phyloP scores from a whole-genome alignment of 2,329 filamentous ascomycete species.

The Emergomyces pasteurianus region DNA sequence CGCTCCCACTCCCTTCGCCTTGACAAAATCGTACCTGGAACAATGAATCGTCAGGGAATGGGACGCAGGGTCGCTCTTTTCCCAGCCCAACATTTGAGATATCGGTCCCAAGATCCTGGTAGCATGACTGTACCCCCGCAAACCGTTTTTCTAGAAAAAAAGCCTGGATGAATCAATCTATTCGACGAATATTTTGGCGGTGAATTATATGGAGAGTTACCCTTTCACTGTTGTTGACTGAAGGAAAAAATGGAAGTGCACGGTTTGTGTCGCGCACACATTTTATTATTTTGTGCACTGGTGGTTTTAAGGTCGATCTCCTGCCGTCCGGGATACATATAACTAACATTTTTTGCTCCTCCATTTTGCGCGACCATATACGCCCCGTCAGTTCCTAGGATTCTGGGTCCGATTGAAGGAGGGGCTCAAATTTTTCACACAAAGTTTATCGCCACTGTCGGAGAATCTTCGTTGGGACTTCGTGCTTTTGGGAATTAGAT shows the following conservation, averaged over 20 bases:
- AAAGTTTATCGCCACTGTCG: not conserved
- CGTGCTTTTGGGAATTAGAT: too few relatives aligned
- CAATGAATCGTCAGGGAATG: not conserved
- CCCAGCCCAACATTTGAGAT: not conserved
- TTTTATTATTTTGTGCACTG: too few relatives aligned
- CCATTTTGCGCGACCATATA: slow-evolving; percentile 4
- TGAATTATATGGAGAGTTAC: too few relatives aligned
- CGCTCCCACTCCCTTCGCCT: not conserved
- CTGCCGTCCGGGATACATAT: slow-evolving; percentile 1
- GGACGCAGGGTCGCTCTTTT: not conserved
- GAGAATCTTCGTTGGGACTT: too few relatives aligned
- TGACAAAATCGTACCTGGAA: not conserved
- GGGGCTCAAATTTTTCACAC: not conserved
- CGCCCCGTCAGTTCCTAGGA: slow-evolving; percentile 9
- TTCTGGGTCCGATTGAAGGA: slow-evolving; percentile 8
- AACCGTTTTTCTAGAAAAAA: too few relatives aligned
- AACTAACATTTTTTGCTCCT: slow-evolving; percentile 1
- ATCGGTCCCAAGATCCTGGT: not conserved
- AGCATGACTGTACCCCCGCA: too few relatives aligned
- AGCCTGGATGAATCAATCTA: not conserved
- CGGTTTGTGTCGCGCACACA: too few relatives aligned
- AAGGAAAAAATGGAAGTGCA: too few relatives aligned
- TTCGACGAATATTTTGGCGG: not conserved
- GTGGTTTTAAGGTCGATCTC: too few relatives aligned
- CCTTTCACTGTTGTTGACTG: too few relatives aligned